phyloP scores from a whole-genome alignment of 257 asterid species.

The Nicotiana undulata region DNA sequence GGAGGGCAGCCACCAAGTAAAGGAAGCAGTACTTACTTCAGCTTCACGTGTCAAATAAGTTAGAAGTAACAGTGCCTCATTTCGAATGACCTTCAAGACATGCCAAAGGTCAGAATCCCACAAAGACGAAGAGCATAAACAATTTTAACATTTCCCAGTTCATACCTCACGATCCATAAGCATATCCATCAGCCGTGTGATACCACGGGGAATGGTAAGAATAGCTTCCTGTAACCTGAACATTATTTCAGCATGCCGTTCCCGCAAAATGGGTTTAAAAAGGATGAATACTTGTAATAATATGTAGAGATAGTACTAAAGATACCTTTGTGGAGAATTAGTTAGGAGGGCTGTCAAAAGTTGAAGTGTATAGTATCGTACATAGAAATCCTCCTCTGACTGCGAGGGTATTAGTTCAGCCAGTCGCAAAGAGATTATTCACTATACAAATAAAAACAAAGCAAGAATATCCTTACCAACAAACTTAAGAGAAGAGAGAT shows the following conservation, averaged over 20 bases:
- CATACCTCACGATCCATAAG: slow-evolving; percentile 98
- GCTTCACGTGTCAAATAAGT: slow-evolving; percentile 96
- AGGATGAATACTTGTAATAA: not conserved
- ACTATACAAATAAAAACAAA: not conserved
- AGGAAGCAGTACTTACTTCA: slow-evolving; percentile 50
- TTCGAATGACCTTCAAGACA: slow-evolving; percentile 65
- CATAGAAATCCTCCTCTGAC: slow-evolving; percentile 96
- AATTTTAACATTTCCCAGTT: slow-evolving; percentile 5
- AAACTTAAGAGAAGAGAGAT: slow-evolving; percentile 84
- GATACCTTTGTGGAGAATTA: slow-evolving; percentile 77
- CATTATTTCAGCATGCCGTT: slow-evolving; percentile 12
- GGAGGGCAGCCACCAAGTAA: not conserved
- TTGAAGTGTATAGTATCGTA: slow-evolving; percentile 85
- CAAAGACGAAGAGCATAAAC: not conserved
- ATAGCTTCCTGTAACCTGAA: slow-evolving; percentile 96
- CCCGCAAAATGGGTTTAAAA: not conserved
- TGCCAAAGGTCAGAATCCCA: not conserved
- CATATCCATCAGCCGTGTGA: slow-evolving; percentile 96
- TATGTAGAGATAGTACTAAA: slow-evolving; percentile 4
- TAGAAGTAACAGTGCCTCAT: slow-evolving; percentile 82
- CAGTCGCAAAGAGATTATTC: not conserved
- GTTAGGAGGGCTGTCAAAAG: slow-evolving; percentile 81
- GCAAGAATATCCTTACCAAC: slow-evolving; percentile 54
- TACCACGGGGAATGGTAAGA: slow-evolving; percentile 81
- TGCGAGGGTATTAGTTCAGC: slow-evolving; percentile 35